Conservation (phyloP, 257 asterid species). For the Anisodus tanguticus region DNA sequence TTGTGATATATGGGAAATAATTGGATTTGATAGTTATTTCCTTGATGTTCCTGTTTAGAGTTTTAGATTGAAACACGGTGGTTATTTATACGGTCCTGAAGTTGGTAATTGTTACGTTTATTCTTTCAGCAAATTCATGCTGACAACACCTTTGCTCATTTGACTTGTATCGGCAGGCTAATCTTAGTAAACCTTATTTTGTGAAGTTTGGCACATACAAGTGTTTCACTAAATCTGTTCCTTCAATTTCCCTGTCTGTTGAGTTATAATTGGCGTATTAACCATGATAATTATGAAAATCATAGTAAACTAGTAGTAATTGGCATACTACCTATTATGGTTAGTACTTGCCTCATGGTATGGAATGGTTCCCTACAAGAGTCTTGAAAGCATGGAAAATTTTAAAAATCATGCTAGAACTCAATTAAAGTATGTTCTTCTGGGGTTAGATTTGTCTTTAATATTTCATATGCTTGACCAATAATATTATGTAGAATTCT, state of each 20-base stretch:
- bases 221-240: neutral
- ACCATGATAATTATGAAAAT: neutral
- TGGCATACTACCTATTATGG: neutral
- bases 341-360: neutral
- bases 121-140: neutral
- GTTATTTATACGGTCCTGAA: neutral
- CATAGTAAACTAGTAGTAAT: neutral
- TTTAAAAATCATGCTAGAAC: neutral
- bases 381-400: constrained; percentile 14
- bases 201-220: neutral
- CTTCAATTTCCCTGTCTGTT: neutral
- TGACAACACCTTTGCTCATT: neutral
- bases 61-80: neutral
- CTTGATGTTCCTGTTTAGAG: neutral
- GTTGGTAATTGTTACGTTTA: neutral
- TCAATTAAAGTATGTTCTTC: constrained; percentile 8
- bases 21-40: constrained; percentile 7
- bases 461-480: neutral
- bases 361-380: neutral
- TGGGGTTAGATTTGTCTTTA: neutral
- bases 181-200: neutral
- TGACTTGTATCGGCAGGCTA: neutral
- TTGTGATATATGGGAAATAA: neutral
- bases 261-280: constrained; percentile 2
- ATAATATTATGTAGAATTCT: neutral